phyloP scores from a whole-genome alignment of 345 rosid species.

The Bruguiera gymnorhiza region DNA sequence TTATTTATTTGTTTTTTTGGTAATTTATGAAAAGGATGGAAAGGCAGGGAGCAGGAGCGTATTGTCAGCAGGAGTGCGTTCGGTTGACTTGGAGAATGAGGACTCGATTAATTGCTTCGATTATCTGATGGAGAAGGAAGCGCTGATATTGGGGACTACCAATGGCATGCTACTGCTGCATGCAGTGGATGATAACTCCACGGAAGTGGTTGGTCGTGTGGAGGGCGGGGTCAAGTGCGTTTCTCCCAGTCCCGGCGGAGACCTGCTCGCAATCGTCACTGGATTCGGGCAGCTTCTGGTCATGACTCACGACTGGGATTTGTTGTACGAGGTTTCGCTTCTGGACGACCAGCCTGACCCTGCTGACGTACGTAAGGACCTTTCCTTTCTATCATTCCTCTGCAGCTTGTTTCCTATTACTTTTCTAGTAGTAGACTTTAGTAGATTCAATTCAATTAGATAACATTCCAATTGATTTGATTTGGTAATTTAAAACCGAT shows the following conservation, averaged over 20 bases:
- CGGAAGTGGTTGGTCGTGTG: conserved; percentile 75
- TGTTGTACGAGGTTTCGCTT: conserved; percentile 68
- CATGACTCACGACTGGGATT: conserved; percentile 96
- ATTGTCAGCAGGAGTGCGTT: conserved; percentile 43
- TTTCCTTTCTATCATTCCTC: conserved; percentile 13
- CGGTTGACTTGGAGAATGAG: conserved; percentile 59
- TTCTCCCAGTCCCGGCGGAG: conserved; percentile 89
- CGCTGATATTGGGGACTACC: conserved; percentile 71
- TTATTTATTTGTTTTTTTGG: not conserved
- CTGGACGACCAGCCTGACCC: conserved; percentile 54
- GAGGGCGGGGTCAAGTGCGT: conserved; percentile 83
- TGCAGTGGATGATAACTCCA: conserved; percentile 51
- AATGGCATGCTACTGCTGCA: conserved; percentile 62
- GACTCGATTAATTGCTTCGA: conserved; percentile 72
- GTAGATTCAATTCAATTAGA: too few species aligned
- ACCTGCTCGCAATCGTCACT: conserved; percentile 60
- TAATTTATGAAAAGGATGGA: conserved; percentile 36
- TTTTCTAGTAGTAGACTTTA: too few species aligned
- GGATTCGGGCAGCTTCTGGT: conserved; percentile 80
- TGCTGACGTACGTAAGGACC: conserved; percentile 81
- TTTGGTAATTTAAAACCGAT: too few species aligned
- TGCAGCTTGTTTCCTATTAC: too few species aligned
- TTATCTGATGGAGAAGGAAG: conserved; percentile 89
- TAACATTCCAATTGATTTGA: too few species aligned
- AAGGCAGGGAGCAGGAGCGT: conserved; percentile 31